Percentiles rank a stretch among this genome's conserved stretches.
phyloP scores from a whole-genome alignment of 2,329 filamentous ascomycete species.

The Nemania sp. region DNA sequence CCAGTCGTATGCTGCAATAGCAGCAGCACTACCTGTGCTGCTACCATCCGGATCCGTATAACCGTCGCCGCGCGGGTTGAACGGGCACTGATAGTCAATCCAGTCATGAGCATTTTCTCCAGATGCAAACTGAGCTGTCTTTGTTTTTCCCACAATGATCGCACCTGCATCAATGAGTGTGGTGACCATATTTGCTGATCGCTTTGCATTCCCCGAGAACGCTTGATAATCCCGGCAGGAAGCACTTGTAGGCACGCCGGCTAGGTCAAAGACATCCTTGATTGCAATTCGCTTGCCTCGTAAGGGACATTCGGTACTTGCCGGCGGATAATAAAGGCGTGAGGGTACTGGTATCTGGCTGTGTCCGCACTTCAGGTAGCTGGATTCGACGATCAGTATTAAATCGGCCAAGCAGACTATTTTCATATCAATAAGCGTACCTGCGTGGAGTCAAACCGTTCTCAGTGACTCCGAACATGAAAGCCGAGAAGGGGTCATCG shows the following conservation, averaged over 20 bases:
- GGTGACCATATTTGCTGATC: not conserved
- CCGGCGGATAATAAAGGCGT: not conserved
- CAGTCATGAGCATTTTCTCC: not conserved
- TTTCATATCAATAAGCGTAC: not conserved
- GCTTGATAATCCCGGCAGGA: not conserved
- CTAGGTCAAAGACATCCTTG: slow-evolving; percentile 4
- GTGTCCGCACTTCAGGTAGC: not conserved
- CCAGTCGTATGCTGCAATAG: not conserved
- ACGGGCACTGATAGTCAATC: not conserved
- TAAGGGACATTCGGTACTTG: not conserved
- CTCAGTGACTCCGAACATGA: not conserved
- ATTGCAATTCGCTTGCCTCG: not conserved
- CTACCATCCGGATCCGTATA: not conserved
- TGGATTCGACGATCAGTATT: not conserved
- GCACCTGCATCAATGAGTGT: not conserved
- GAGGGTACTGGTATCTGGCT: not conserved
- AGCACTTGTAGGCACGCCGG: not conserved
- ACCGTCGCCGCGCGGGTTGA: not conserved
- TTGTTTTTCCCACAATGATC: not conserved
- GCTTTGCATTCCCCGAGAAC: not conserved
- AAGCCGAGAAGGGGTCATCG: not conserved
- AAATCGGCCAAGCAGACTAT: not conserved
- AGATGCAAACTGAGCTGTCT: not conserved
- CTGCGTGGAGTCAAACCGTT: not conserved
- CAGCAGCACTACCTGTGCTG: not conserved